These are phyloP conservation scores for Stramenopiles sp. DNA, from an alignment of 352 stramenopile genomes.

Conservation along the genomic window DNA sequence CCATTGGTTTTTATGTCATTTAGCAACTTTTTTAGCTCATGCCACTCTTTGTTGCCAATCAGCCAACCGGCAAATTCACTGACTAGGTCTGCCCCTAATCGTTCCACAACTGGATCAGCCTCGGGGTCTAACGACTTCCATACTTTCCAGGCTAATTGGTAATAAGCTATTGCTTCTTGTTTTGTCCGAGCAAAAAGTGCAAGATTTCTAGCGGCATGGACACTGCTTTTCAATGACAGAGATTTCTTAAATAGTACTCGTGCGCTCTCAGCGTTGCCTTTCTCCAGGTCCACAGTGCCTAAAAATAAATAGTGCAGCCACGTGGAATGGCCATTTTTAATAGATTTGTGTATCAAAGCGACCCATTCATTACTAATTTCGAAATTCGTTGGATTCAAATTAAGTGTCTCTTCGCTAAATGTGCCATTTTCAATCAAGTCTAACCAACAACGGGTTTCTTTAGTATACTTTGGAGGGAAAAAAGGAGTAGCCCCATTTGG, in stretches of 20 bases:
- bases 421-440: constrained; percentile 14
- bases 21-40: background rate
- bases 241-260: constrained; percentile 5
- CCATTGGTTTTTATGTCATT: background rate
- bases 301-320: constrained; percentile 18
- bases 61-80: constrained; percentile 15
- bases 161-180: constrained; percentile 15
- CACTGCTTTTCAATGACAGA: constrained; percentile 11
- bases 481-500: background rate
- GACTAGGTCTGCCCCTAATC: constrained; percentile 14
- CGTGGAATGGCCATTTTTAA: constrained; percentile 12
- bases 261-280: constrained; percentile 13
- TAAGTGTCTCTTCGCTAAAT: constrained; percentile 16
- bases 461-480: background rate
- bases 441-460: constrained; percentile 16
- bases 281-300: constrained; percentile 12
- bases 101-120: background rate
- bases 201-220: constrained; percentile 14
- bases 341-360: constrained; percentile 9
- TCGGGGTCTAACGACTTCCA: background rate
- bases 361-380: constrained; percentile 21
- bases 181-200: constrained; percentile 12
- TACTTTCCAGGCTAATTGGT: constrained; percentile 14
- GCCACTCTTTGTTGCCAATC: constrained; percentile 12
- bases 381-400: constrained; percentile 13